Evolutionary conservation across 2,329 filamentous ascomycete genomes (phyloP), one percentile per base, ranked within the genome.

Genomic region (Pestalotiopsis sp.): DNA sequence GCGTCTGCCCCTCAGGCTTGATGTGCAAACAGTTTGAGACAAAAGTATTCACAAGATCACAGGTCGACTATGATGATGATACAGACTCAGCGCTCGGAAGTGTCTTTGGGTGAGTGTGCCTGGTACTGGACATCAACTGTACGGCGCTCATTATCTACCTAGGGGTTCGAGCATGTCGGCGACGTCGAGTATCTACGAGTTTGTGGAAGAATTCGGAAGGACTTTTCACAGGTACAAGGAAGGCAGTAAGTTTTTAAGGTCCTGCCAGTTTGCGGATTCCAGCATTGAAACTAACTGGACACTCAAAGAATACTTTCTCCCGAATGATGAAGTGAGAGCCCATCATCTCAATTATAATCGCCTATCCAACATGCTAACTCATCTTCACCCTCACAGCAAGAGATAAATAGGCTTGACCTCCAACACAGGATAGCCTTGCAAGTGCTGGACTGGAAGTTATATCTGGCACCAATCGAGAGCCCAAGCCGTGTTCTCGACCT

Each of bases 401-500:
- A 76, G 41, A 73, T 72, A 58, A 66, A 67, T 66, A 70, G 74
- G 59, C 14, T 49, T 78, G 82, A 84, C 70, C 79, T 83, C 68
- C 77, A 79, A 69, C 78, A 73, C 68, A 36, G 68, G 20, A 73
- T 73, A 78, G 80, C 80, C 62, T 75, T 78, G 4, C 75, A 83
- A 68, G 78, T 83, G 1, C 80, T 83, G 57, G 76, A 79, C 45
- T 82, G 83, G 63, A 78, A 79, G 56, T 79, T 87, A 4, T 81
- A 81, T 72, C 77, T 83, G 14, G 81, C 84, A 6, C 85, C 86
- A 3, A 74, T 85, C 13, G 72, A 78, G 2, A 74, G 80, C 5
- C 80, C 81, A 1, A 78, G 78, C 52, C 78, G 80, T 25, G 81
- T 83, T 23, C 78, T 88, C 5, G 86, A 87, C 73, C 75, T 87